Evolutionary conservation across 2,329 filamentous ascomycete genomes (phyloP), one percentile per base, ranked within the genome.

Genomic region (Xenoacremonium recifei): DNA sequence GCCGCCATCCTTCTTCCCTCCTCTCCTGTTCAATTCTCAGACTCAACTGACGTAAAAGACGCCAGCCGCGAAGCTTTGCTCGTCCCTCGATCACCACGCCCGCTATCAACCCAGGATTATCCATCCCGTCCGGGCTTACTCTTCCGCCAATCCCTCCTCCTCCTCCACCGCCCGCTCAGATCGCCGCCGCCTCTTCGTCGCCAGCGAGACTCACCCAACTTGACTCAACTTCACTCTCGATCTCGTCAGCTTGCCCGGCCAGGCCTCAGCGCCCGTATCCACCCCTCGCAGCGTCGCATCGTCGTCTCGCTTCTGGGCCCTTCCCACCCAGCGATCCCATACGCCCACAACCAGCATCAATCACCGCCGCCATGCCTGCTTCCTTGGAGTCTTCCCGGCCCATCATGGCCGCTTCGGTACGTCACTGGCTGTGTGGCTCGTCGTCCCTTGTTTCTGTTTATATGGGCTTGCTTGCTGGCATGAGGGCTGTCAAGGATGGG

Each of bases 381-480:
- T 82, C 78, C n/a, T 58, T 81, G 44, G 78, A 82, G 42, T 82
- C 78, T 33, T 71, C 76, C 40, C 76, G 77, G 60, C 78, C 78
- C 55, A 82, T 82, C 62, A 80, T 82, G 78, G 76, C 76, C 45
- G 73, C 77, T 35, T 81, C 78, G 58, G 78, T 82, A 78, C 41
- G 78, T 77, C 47, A 48, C 45, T 47, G 45, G 47, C 25, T 34
- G 38, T 35, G 40, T 35, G 21, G 44, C 36, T 49, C 49, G 41
- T 42, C 40, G 42, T 46, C 31, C 33, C 25, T 33, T 35, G 16
- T 27, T 45, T 48, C 37, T 27, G n/a, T n/a, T n/a, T n/a, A n/a
- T n/a, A n/a, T n/a, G n/a, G n/a, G n/a, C n/a, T n/a, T n/a, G n/a
- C n/a, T n/a, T n/a, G n/a, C n/a, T n/a, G n/a, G n/a, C n/a, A n/a